Conservation (phyloP, 169 alveolate genomes). For the Plasmodium sp. region DNA sequence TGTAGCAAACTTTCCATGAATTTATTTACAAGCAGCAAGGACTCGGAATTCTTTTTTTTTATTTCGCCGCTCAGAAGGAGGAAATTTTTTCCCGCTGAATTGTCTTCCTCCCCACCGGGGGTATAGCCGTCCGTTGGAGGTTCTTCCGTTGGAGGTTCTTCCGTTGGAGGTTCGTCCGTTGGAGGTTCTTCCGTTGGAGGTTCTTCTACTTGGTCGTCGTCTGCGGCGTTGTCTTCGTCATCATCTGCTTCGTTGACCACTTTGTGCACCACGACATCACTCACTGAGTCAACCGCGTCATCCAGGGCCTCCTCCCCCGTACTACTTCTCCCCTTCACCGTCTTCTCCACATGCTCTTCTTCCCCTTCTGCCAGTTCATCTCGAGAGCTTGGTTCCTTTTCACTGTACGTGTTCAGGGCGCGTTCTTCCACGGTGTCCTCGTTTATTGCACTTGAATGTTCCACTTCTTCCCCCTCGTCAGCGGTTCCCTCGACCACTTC, state of each 20-base stretch:
- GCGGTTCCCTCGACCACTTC: neutral
- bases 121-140: neutral
- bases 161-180: neutral
- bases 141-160: neutral
- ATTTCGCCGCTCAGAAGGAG: neutral
- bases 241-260: neutral
- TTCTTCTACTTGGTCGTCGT: neutral
- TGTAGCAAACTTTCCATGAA: slow-evolving; percentile 42
- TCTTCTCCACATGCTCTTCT: neutral
- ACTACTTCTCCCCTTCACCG: neutral
- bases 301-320: neutral
- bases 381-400: neutral
- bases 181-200: neutral
- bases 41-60: neutral
- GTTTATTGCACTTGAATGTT: neutral
- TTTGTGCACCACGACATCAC: neutral
- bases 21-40: slow-evolving; percentile 32
- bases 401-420: neutral
- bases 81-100: neutral
- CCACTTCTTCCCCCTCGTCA: slow-evolving; percentile 37
- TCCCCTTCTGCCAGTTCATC: slow-evolving; percentile 17
- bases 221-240: neutral
- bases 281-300: neutral
- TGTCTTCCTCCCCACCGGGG: neutral
- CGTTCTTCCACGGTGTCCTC: neutral